A percentile compares a stretch with the other conserved stretches of the same genome.
Conservation (phyloP, 176 grass and related monocot species). For the Oryza australiensis region DNA sequence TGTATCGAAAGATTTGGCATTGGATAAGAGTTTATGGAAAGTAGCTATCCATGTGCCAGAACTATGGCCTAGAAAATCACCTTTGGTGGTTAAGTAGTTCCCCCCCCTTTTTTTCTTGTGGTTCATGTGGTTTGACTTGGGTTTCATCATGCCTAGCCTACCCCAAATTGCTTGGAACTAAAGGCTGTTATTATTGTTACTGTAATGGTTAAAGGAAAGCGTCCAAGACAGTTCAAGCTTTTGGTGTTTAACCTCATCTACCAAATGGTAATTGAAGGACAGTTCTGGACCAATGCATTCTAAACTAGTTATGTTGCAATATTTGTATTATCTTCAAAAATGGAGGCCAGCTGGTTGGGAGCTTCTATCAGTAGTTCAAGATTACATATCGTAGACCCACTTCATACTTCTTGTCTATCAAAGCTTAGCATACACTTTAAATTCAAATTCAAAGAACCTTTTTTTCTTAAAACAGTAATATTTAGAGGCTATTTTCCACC, state of each 20-base stretch:
- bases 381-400: neutral
- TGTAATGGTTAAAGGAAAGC: too few species aligned
- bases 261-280: too few species aligned
- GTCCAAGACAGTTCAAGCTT: too few species aligned
- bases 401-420: neutral
- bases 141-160: neutral
- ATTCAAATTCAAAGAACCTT: neutral
- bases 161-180: too few species aligned
- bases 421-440: neutral
- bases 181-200: too few species aligned
- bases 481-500: neutral
- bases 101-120: neutral
- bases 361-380: neutral
- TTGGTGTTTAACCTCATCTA: too few species aligned
- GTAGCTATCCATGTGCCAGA: too few species aligned
- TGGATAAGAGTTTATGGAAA: neutral
- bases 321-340: too few species aligned
- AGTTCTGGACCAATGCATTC: too few species aligned
- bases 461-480: constrained; percentile 24
- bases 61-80: too few species aligned
- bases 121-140: neutral
- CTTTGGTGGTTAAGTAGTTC: neutral
- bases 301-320: too few species aligned
- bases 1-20: neutral
- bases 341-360: too few species aligned